A percentile compares a stretch with the other conserved stretches of the same genome.
phyloP scores from a whole-genome alignment of 257 asterid species.

The Ophiorrhiza pumila region DNA sequence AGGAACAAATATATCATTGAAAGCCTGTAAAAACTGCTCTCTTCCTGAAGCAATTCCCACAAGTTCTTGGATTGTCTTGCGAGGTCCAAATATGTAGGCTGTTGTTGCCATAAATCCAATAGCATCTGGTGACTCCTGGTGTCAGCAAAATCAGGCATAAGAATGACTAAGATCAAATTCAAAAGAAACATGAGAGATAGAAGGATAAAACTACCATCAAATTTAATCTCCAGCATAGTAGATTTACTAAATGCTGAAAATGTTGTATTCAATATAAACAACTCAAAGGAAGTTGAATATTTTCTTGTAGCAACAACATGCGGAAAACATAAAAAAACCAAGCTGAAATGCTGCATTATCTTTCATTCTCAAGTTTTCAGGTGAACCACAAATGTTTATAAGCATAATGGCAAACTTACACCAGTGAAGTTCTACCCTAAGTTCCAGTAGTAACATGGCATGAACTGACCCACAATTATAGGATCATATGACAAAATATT shows the following conservation, averaged over 20 bases:
- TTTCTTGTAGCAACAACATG: not conserved
- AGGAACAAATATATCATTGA: constrained; percentile 59
- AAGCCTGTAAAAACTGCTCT: constrained; percentile 53
- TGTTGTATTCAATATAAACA: not conserved
- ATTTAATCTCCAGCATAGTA: constrained; percentile 5
- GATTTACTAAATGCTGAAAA: not conserved
- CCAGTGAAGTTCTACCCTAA: not conserved
- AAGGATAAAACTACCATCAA: not conserved
- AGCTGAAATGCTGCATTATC: not conserved
- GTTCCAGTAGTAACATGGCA: not conserved
- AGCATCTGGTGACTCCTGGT: constrained; percentile 81
- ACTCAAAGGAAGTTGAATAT: not conserved
- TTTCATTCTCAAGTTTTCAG: constrained; percentile 1
- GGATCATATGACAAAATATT: not conserved
- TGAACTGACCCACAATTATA: not conserved
- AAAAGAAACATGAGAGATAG: not conserved
- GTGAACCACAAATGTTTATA: not conserved
- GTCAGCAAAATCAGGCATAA: constrained; percentile 17
- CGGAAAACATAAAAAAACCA: not conserved
- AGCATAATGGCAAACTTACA: not conserved
- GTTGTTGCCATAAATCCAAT: constrained; percentile 53
- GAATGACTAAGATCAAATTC: constrained; percentile 17
- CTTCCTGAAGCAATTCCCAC: constrained; percentile 39
- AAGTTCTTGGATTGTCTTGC: constrained; percentile 55
- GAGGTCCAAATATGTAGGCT: constrained; percentile 75